Evolutionary conservation across 2,329 filamentous ascomycete genomes (phyloP).

Genomic region (Neonectria coccinea): DNA sequence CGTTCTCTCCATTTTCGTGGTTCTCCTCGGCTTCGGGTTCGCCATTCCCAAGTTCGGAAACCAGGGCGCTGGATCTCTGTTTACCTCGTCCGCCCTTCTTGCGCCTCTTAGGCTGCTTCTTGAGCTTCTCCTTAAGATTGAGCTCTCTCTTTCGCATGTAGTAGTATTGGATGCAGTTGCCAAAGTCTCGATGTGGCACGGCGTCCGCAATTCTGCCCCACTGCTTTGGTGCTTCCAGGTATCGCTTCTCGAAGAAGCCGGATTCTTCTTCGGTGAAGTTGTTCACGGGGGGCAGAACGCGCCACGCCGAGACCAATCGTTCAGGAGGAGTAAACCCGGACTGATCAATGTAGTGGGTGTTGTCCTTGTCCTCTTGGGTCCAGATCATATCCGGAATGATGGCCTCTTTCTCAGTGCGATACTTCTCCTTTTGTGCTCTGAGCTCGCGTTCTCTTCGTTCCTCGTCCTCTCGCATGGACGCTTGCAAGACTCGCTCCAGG

Average conservation of each 20-base stretch:
- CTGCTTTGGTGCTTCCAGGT: constrained; percentile 82
- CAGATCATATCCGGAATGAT: constrained; percentile 78
- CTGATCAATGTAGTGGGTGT: constrained; percentile 71
- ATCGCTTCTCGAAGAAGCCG: constrained; percentile 77
- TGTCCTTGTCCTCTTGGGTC: constrained; percentile 68
- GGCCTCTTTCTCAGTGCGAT: constrained; percentile 82
- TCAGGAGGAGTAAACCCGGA: constrained; percentile 74
- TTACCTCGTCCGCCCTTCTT: constrained; percentile 69
- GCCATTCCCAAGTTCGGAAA: constrained; percentile 73
- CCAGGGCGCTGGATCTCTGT: constrained; percentile 71
- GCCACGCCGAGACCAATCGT: constrained; percentile 75
- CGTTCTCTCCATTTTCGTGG: constrained; percentile 68
- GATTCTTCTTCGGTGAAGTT: constrained; percentile 81
- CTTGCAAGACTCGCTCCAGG: constrained; percentile 76
- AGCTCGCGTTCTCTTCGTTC: constrained; percentile 76
- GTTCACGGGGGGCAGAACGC: constrained; percentile 77
- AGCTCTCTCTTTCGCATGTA: constrained; percentile 82
- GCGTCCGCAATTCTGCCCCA: constrained; percentile 82
- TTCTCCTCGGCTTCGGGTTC: constrained; percentile 68
- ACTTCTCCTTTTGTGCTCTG: constrained; percentile 74
- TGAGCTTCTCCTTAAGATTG: constrained; percentile 81
- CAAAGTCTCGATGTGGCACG: constrained; percentile 76
- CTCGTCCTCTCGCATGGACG: constrained; percentile 77
- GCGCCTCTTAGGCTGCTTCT: constrained; percentile 70
- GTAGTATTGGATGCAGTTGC: constrained; percentile 87